Percentiles rank a stretch among this genome's conserved stretches.
Evolutionary conservation across 176 grass and related monocot genomes (phyloP).

Genomic region (Dendrocalamus sinicus): DNA sequence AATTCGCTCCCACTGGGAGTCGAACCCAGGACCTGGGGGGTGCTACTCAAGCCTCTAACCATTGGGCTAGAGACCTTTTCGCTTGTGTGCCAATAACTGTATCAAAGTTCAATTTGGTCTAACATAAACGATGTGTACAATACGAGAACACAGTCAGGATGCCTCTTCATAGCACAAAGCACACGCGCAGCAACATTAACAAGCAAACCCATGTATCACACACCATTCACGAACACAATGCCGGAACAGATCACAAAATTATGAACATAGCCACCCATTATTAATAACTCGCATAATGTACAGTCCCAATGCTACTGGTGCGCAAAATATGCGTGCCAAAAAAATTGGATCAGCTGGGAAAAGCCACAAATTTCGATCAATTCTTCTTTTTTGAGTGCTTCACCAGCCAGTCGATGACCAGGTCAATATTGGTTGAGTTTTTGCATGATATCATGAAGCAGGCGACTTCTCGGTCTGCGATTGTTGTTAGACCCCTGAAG

Average conservation of each 20-base stretch:
- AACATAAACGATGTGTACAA: too few species aligned
- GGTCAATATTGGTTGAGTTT: conserved; percentile 85
- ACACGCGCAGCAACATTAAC: too few species aligned
- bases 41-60: too few species aligned
- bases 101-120: too few species aligned
- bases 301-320: conserved; percentile 47
- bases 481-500: conserved; percentile 70
- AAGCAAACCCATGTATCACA: too few species aligned
- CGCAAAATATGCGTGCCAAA: conserved; percentile 37
- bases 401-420: conserved; percentile 90
- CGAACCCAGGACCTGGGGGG: too few species aligned
- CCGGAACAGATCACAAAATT: conserved; percentile 60
- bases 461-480: conserved; percentile 76
- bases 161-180: too few species aligned
- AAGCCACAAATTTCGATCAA: conserved; percentile 45
- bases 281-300: conserved; percentile 63
- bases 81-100: too few species aligned
- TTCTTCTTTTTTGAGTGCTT: conserved; percentile 93
- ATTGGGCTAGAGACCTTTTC: too few species aligned
- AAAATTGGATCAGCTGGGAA: conserved; percentile 23
- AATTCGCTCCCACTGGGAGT: too few species aligned
- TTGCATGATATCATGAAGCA: conserved; percentile 99
- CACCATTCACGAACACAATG: conserved; percentile 26
- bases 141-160: too few species aligned
- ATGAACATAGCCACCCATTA: conserved; percentile 51